Evolutionary conservation across 1,139 yeast genomes (phyloP).

Genomic region (Debaryomyces coudertii): DNA sequence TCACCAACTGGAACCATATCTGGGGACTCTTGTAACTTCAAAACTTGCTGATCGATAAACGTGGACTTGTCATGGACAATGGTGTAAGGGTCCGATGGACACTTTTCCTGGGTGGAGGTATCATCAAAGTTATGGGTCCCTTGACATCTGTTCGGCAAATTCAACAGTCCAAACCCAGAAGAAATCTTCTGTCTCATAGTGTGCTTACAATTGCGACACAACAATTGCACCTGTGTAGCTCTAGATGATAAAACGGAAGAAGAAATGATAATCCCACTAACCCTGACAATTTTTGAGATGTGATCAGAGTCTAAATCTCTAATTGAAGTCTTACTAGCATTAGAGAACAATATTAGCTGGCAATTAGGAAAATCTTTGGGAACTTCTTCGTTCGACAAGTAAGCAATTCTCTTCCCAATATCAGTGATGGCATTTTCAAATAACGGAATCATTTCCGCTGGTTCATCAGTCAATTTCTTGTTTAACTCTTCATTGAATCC

Average conservation of each 20-base stretch:
- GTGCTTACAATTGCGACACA: constrained; percentile 89
- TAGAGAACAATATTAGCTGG: constrained; percentile 78
- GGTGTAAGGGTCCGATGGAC: constrained; percentile 91
- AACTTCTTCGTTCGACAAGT: constrained; percentile 56
- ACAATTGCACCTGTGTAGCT: constrained; percentile 80
- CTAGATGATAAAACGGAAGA: constrained; percentile 88
- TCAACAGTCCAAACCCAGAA: constrained; percentile 79
- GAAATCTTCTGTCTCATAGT: constrained; percentile 66
- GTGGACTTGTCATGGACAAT: constrained; percentile 91
- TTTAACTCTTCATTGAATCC: constrained; percentile 88
- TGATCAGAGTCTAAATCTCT: constrained; percentile 86
- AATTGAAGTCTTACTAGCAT: constrained; percentile 72
- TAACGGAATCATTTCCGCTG: constrained; percentile 84
- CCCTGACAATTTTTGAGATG: constrained; percentile 85
- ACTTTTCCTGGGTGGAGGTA: constrained; percentile 57
- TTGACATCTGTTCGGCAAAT: constrained; percentile 75
- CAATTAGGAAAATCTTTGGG: constrained; percentile 72
- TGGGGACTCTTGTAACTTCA: constrained; percentile 93
- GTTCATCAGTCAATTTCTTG: constrained; percentile 82
- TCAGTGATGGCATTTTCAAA: constrained; percentile 91
- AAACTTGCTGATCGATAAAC: constrained; percentile 91
- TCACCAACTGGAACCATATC: constrained; percentile 99
- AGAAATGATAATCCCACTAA: constrained; percentile 91
- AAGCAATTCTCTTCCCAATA: constrained; percentile 81
- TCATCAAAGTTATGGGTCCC: constrained; percentile 57